phyloP scores from a whole-genome alignment of 331 rosid species.

The Dryas integrifolia region DNA sequence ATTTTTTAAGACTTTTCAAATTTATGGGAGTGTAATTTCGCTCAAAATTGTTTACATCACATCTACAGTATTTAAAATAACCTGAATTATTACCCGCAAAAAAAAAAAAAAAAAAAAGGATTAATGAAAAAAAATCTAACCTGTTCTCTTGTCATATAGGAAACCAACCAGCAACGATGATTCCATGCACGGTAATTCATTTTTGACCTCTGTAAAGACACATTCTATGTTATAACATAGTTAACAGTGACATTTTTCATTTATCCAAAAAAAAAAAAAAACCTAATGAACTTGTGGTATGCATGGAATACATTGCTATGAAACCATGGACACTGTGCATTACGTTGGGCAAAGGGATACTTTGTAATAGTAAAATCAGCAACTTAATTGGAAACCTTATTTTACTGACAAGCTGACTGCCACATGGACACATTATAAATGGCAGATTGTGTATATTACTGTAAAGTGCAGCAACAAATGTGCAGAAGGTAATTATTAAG shows the following conservation, averaged over 20 bases:
- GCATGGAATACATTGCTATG: neutral
- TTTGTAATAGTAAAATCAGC: neutral
- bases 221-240: neutral
- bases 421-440: neutral
- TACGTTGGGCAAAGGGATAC: neutral
- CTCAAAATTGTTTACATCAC: neutral
- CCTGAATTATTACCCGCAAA: neutral
- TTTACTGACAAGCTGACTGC: neutral
- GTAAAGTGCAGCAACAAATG: neutral
- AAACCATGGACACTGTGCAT: neutral
- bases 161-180: slow-evolving; percentile 83
- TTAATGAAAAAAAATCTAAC: slow-evolving; percentile 28
- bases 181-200: slow-evolving; percentile 98
- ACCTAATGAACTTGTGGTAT: neutral
- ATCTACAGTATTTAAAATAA: neutral
- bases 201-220: slow-evolving; percentile 67
- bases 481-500: neutral
- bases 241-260: neutral
- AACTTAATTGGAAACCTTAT: neutral
- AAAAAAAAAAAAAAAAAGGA: neutral
- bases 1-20: neutral
- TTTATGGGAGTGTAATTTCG: neutral
- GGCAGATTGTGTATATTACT: neutral
- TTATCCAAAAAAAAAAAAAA: neutral
- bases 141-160: slow-evolving; percentile 67